phyloP scores from a whole-genome alignment of 225 moss, liverwort and hornwort genomes.

The Sphagnum contortum region DNA sequence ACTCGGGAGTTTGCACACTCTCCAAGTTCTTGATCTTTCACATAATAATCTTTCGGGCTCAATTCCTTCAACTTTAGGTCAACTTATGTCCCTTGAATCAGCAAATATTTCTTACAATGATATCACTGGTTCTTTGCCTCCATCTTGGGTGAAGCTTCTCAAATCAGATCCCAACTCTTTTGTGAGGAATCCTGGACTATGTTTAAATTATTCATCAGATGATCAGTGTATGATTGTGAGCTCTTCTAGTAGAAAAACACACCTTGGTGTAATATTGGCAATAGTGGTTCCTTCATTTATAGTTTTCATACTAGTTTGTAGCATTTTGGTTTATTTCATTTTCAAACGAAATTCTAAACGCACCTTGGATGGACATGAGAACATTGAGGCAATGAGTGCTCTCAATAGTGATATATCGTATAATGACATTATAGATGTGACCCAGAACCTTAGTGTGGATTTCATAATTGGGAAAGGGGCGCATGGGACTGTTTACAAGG shows the following conservation, averaged over 20 bases:
- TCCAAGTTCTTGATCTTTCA: slow-evolving; percentile 43
- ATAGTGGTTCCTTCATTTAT: slow-evolving; percentile 27
- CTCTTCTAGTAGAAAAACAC: too few relatives aligned
- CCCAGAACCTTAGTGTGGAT: slow-evolving; percentile 3
- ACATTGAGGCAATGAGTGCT: slow-evolving; percentile 26
- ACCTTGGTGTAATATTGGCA: slow-evolving; percentile 26
- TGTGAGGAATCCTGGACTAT: slow-evolving; percentile 44
- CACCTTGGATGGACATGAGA: slow-evolving; percentile 22
- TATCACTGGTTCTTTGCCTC: slow-evolving; percentile 30
- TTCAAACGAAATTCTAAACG: slow-evolving; percentile 12
- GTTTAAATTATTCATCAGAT: slow-evolving; percentile 19
- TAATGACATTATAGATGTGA: slow-evolving; percentile 8
- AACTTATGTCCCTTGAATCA: slow-evolving; percentile 23
- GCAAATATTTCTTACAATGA: slow-evolving; percentile 46
- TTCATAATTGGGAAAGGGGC: slow-evolving; percentile 6
- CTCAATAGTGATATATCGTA: slow-evolving; percentile 11
- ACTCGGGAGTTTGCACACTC: slow-evolving; percentile 25
- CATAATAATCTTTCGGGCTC: slow-evolving; percentile 32
- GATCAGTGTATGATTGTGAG: not conserved
- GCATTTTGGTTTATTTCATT: slow-evolving; percentile 16
- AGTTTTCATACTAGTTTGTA: slow-evolving; percentile 18
- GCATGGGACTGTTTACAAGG: slow-evolving; percentile 8
- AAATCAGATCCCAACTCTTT: slow-evolving; percentile 25
- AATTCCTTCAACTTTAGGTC: slow-evolving; percentile 30
- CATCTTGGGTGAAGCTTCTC: slow-evolving; percentile 25